These are phyloP conservation scores for Saitoella complicata DNA, from an alignment of 805 yeast genomes.

Conservation along the genomic window DNA sequence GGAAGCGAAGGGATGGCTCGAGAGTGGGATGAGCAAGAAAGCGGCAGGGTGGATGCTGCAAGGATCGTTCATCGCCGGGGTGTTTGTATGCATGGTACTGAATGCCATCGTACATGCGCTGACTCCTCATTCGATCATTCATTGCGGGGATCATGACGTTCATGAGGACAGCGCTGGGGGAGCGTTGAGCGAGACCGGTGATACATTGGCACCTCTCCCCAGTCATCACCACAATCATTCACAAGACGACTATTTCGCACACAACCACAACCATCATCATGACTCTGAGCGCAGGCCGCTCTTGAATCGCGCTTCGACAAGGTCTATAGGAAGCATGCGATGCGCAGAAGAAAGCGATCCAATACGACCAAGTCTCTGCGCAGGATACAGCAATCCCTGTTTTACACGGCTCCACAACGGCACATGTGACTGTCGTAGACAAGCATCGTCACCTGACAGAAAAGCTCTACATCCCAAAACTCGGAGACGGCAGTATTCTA, in stretches of 20 bases:
- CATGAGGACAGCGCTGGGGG: conserved; percentile 15
- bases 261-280: conserved; percentile 6
- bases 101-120: conserved; percentile 53
- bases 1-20: conserved; percentile 25
- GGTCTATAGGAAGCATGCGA: not conserved
- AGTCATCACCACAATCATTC: conserved; percentile 12
- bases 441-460: not conserved
- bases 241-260: conserved; percentile 6
- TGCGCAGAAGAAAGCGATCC: not conserved
- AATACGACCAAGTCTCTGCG: not conserved
- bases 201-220: conserved; percentile 13
- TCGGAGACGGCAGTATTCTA: not conserved
- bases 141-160: conserved; percentile 53
- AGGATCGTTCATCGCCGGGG: conserved; percentile 41
- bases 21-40: conserved; percentile 25
- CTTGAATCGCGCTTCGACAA: conserved; percentile 1
- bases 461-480: not conserved
- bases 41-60: conserved; percentile 27
- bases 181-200: conserved; percentile 1
- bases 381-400: conserved; percentile 6
- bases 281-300: conserved; percentile 1
- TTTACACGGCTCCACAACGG: not conserved
- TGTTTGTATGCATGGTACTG: conserved; percentile 38
- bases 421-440: not conserved
- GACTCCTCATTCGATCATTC: conserved; percentile 71